These are phyloP conservation scores for Colletotrichum sp. DNA, from an alignment of 2,329 filamentous ascomycete genomes.

Conservation along the genomic window DNA sequence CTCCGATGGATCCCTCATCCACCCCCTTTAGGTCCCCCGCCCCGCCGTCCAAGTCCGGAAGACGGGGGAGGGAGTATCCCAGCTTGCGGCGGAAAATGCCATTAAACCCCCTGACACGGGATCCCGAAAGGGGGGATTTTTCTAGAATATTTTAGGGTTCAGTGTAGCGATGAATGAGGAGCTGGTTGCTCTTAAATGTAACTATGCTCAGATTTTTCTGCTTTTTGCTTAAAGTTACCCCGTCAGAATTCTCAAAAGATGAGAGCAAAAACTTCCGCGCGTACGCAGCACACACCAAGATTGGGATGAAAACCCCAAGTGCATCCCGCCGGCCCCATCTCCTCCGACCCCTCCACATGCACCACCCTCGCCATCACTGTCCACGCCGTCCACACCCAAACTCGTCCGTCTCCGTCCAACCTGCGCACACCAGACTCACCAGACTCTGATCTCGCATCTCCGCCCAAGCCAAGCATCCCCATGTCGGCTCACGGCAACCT, in stretches of 20 bases:
- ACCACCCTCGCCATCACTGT: neutral
- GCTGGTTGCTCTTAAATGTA: neutral
- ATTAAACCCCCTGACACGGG: neutral
- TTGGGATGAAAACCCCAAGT: neutral
- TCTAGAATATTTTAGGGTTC: neutral
- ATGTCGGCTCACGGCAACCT: neutral
- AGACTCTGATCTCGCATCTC: neutral
- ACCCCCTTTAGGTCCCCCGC: neutral
- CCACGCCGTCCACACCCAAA: neutral
- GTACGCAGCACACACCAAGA: neutral
- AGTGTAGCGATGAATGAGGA: neutral
- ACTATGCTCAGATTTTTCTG: neutral
- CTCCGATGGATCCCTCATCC: neutral
- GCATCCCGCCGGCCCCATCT: neutral
- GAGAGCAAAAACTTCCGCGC: neutral
- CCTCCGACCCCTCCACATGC: neutral
- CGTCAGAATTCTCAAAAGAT: neutral
- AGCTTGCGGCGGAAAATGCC: neutral
- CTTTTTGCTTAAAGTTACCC: neutral
- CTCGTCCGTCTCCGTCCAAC: neutral
- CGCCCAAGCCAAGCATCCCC: conserved; percentile 1
- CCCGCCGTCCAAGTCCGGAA: neutral
- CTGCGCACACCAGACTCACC: neutral
- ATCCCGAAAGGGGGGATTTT: neutral
- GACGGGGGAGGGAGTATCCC: neutral